Base-by-base conservation (phyloP, 2,329 filamentous ascomycete genomes). In the Elsinoe perseae region DNA sequence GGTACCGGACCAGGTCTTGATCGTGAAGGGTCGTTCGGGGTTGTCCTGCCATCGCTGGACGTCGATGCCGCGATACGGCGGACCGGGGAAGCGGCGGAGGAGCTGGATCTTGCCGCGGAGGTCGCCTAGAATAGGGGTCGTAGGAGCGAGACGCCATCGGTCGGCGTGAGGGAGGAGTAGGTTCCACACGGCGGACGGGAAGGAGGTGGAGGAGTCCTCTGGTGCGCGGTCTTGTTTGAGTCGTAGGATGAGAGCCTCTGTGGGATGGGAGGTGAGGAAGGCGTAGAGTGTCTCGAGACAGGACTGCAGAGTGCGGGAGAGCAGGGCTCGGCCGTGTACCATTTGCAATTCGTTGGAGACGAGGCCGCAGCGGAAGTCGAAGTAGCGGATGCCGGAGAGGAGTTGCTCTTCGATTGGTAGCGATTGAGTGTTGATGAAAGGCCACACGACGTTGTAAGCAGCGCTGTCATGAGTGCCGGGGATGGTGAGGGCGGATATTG, bases 181-280 rank as follows among this genome's bases (percentile, higher is more conserved):
- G 2, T 59, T 52, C 16, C 60, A 61, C 16, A 77, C 66, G 1
- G 73, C 70, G 3, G 64, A 59, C 57, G 73, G 71, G 59, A 77
- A 76, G 14, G 63, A 60, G 7, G 66, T 21, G 10, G 61, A 63
- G 8, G 66, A 69, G 27, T 59, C 56, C 34, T 69, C 65, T n/a
- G 64, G 54, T 36, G 61, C 57, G 32, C 67, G 60, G 54, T 70
- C 68, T 53, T 68, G 65, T 52, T 70, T 70, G 43, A 70, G 62
- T 42, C 69, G 68, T 10, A 69, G 64, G 23, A 70, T 61, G 4
- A 70, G 58, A 1, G 62, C 68, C 60, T 70, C 68, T 4, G 52
- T 59, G 2, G 62, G 58, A 53, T 69, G 63, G 4, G 64, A 60
- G 5, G 56, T 42, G 1, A 70, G 64, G 56, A 62, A 70, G 16